Conservation (phyloP, 768 basidiomycete species). For the Rhodosporidiobolus sp. region DNA sequence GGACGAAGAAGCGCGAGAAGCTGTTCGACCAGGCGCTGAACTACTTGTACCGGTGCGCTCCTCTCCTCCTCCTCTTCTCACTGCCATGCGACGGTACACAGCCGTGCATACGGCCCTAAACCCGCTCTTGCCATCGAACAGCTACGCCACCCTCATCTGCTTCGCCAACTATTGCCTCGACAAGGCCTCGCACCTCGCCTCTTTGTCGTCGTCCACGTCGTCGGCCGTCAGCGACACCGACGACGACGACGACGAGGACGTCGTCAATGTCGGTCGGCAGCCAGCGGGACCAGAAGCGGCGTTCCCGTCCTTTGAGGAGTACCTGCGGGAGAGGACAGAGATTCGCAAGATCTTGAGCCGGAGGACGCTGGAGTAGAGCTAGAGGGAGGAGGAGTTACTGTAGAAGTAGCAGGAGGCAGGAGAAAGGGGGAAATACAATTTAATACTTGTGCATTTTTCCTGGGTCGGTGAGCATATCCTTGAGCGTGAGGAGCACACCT, state of each 20-base stretch:
- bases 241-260: constrained; percentile 41
- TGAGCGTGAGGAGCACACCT: too few relatives aligned
- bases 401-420: too few relatives aligned
- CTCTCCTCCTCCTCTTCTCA: constrained; percentile 52
- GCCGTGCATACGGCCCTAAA: too few relatives aligned
- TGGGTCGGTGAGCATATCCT: too few relatives aligned
- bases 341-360: constrained; percentile 33
- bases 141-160: constrained; percentile 84
- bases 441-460: too few relatives aligned
- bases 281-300: constrained; percentile 13
- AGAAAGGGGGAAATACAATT: too few relatives aligned
- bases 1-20: constrained; percentile 71
- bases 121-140: constrained; percentile 13
- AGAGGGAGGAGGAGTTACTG: too few relatives aligned
- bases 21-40: constrained; percentile 75
- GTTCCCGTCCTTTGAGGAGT: constrained; percentile 41
- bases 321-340: constrained; percentile 38
- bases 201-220: background rate
- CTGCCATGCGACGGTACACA: too few relatives aligned
- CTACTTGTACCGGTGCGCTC: constrained; percentile 67
- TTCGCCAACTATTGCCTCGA: constrained; percentile 94
- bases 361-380: constrained; percentile 36
- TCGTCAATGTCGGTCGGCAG: background rate
- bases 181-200: constrained; percentile 30
- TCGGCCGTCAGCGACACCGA: constrained; percentile 29